These are phyloP conservation scores for Pseudozyma sp. DNA, from an alignment of 1,284 basidiomycete genomes.

Conservation along the genomic window DNA sequence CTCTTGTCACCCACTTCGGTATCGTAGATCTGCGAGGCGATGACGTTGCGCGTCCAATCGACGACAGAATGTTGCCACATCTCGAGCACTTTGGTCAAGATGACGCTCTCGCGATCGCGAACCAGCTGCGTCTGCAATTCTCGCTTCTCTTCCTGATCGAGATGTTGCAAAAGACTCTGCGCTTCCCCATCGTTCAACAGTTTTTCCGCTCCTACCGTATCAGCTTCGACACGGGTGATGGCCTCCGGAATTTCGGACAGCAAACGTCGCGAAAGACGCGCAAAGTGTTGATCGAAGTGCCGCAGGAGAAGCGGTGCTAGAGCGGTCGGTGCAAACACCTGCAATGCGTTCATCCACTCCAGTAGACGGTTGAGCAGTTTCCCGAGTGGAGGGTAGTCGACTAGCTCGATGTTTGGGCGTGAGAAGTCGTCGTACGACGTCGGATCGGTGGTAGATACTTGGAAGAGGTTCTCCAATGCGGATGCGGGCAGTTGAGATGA, in stretches of 20 bases:
- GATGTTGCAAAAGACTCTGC: conserved; percentile 3
- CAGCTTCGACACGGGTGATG: neutral
- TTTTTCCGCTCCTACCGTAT: neutral
- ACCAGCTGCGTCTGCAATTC: conserved; percentile 15
- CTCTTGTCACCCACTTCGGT: neutral
- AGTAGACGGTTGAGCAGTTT: conserved; percentile 34
- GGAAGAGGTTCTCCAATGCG: conserved; percentile 17
- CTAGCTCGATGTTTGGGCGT: conserved; percentile 28
- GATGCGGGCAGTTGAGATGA: conserved; percentile 18
- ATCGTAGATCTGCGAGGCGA: conserved; percentile 20
- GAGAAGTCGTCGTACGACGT: conserved; percentile 24
- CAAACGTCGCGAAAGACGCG: conserved; percentile 7
- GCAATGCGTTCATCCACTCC: conserved; percentile 30
- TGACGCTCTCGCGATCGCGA: conserved; percentile 11
- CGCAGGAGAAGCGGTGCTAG: neutral
- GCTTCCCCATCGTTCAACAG: conserved; percentile 15
- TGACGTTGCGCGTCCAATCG: conserved; percentile 17
- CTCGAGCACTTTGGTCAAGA: conserved; percentile 13
- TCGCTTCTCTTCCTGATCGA: neutral
- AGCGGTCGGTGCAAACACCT: conserved; percentile 22
- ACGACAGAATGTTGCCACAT: conserved; percentile 34
- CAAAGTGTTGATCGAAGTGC: conserved; percentile 11
- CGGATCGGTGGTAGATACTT: neutral
- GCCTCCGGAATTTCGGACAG: conserved; percentile 2
- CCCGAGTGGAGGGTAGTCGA: conserved; percentile 29